Evolutionary conservation across 768 basidiomycete genomes (phyloP), one percentile per base, ranked within the genome.

Genomic region (Lactarius deliciosus): DNA sequence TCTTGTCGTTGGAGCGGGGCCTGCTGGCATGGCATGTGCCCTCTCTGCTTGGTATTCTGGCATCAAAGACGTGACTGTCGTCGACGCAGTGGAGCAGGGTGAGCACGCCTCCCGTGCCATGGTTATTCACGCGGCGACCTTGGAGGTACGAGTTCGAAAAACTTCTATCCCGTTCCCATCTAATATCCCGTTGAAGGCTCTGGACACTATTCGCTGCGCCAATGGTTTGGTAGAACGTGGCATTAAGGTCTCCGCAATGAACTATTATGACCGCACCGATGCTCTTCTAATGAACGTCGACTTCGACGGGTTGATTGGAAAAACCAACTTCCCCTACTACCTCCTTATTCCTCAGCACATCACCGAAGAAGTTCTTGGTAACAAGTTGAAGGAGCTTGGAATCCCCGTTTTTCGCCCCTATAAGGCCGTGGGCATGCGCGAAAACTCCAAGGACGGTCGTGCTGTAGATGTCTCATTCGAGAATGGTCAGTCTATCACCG

Each of bases 1-100:
- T 34, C 79, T 84, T 59, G 77, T 85, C 30, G 79, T 85, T 11
- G 83, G 82, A 34, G 81, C 81, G 30, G 83, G 84, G 20, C 84
- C 84, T 28, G 71, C 77, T 0, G 84, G 84, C 9, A 79, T 85
- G 59, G 75, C 81, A 0, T 73, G 77, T 55, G 84, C 83, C 28
- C 71, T 83, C 18, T 78, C 83, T 20, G 79, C 85, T 7, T 70
- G 75, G 20, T 74, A 79, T 13, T 77, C 82, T n/a, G 79, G 79
- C 2, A 77, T 78, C 53, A 72, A 65, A 34, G 79, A 83, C 41
- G 64, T 85, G 73, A 62, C 79, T 18, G 73, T 83, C 18, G 81
- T 84, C 2, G 83, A 85, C 60, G 76, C 75, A 32, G 28, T 72
- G 5, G 32, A 60, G 0, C 62, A 75, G n/a, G 77, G 77, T 32